Percentiles rank a stretch among this genome's conserved stretches.
Conservation (phyloP, 495 filamentous ascomycete species). For the Monascus purpureus region DNA sequence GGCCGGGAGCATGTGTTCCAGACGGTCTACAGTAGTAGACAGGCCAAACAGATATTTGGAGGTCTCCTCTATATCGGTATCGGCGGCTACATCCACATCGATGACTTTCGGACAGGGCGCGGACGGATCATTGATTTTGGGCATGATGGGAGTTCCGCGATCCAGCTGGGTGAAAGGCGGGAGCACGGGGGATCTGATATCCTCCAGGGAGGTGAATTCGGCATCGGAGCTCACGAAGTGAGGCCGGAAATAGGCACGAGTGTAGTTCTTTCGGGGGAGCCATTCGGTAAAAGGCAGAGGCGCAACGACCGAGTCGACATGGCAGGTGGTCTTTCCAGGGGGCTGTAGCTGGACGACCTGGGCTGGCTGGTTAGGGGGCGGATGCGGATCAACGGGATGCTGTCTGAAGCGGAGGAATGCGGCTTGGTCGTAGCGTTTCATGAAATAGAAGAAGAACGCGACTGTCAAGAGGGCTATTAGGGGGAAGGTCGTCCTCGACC, state of each 20-base stretch:
- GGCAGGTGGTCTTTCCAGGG: slow-evolving; percentile 12
- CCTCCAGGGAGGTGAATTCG: slow-evolving; percentile 29
- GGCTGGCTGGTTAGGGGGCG: slow-evolving; percentile 10
- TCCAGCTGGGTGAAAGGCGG: slow-evolving; percentile 33
- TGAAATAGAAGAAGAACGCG: slow-evolving; percentile 32
- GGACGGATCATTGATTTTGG: slow-evolving; percentile 18
- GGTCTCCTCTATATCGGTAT: slow-evolving; percentile 33
- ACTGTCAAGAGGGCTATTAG: slow-evolving; percentile 30
- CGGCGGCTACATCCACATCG: slow-evolving; percentile 29
- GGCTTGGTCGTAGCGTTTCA: slow-evolving; percentile 30
- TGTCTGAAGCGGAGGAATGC: slow-evolving; percentile 29
- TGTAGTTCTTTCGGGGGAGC: slow-evolving; percentile 36
- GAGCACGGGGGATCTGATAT: slow-evolving; percentile 27
- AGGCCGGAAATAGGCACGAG: slow-evolving; percentile 33
- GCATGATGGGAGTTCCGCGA: slow-evolving; percentile 30
- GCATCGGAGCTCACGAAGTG: slow-evolving; percentile 22
- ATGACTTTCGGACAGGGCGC: slow-evolving; percentile 33
- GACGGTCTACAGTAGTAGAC: slow-evolving; percentile 35
- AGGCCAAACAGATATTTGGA: slow-evolving; percentile 38
- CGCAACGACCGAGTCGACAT: slow-evolving; percentile 22
- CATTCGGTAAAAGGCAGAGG: slow-evolving; percentile 31
- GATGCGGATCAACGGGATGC: slow-evolving; percentile 20
- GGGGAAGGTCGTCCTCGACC: slow-evolving; percentile 31
- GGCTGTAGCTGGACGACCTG: slow-evolving; percentile 9
- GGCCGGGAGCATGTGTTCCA: slow-evolving; percentile 33